Evolutionary conservation across 805 yeast species (phyloP).

Genomic region (Yarrowia sp.): DNA sequence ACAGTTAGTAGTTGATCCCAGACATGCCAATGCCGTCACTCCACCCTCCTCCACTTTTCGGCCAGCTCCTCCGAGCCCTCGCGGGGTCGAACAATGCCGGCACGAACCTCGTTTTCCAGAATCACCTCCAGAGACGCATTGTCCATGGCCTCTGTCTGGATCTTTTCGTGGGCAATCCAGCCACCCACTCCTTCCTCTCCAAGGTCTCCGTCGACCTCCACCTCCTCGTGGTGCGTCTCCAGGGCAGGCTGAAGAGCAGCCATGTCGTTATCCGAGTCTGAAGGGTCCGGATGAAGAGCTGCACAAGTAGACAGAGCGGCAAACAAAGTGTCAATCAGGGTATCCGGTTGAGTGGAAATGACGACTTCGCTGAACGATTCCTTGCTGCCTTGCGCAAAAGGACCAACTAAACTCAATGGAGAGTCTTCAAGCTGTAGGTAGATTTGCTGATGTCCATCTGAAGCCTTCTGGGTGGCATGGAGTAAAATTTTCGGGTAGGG

Average conservation of each 20-base stretch:
- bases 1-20: slow-evolving; percentile 23
- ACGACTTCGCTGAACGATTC: neutral
- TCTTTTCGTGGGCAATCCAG: slow-evolving; percentile 15
- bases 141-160: neutral
- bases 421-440: slow-evolving; percentile 12
- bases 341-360: slow-evolving; percentile 32
- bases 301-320: slow-evolving; percentile 32
- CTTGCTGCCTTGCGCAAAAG: neutral
- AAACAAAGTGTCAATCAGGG: slow-evolving; percentile 24
- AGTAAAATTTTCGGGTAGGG: slow-evolving; percentile 32
- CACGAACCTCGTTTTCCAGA: slow-evolving; percentile 1
- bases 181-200: slow-evolving; percentile 21
- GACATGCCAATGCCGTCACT: neutral
- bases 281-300: slow-evolving; percentile 31
- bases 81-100: slow-evolving; percentile 11
- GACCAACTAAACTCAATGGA: neutral
- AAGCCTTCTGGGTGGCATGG: slow-evolving; percentile 33
- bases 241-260: neutral
- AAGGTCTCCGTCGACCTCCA: neutral
- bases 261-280: slow-evolving; percentile 10
- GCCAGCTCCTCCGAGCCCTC: slow-evolving; percentile 6
- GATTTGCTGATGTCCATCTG: neutral
- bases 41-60: slow-evolving; percentile 15
- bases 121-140: slow-evolving; percentile 13
- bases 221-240: neutral